phyloP scores from a whole-genome alignment of 352 stramenopile genomes.

The Elongisporangium anandrum region DNA sequence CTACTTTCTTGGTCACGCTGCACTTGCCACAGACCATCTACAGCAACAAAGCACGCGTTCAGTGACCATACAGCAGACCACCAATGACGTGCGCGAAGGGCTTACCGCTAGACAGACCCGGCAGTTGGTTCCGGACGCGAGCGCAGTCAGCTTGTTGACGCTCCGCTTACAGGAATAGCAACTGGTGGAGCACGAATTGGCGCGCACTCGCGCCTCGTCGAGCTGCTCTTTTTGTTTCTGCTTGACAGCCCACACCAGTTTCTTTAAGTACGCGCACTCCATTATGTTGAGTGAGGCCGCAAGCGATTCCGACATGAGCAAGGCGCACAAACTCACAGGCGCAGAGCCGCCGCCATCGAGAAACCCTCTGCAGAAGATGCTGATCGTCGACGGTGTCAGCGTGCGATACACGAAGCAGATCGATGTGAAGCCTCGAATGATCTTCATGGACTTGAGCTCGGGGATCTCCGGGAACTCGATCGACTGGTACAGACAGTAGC shows the following conservation, averaged over 20 bases:
- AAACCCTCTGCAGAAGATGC: constrained; percentile 47
- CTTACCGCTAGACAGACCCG: constrained; percentile 19
- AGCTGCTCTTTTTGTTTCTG: constrained; percentile 16
- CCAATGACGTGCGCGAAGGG: constrained; percentile 10
- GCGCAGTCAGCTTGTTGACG: constrained; percentile 8
- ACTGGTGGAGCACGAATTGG: constrained; percentile 8
- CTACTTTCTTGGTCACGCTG: constrained; percentile 52
- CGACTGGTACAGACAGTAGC: constrained; percentile 56
- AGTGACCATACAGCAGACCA: constrained; percentile 36
- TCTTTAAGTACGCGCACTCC: constrained; percentile 57
- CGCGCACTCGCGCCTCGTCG: constrained; percentile 9
- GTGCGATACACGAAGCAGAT: constrained; percentile 49
- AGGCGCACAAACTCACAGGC: constrained; percentile 22
- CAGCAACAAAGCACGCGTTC: constrained; percentile 28
- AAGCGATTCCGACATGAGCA: constrained; percentile 41
- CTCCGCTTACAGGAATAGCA: constrained; percentile 8
- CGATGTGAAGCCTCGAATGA: constrained; percentile 40
- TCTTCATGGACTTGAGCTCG: constrained; percentile 32
- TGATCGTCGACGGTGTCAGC: constrained; percentile 15
- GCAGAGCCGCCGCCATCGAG: constrained; percentile 39
- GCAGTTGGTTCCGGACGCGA: constrained; percentile 17
- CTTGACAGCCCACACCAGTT: constrained; percentile 53
- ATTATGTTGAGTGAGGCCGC: constrained; percentile 28
- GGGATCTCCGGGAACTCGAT: constrained; percentile 27
- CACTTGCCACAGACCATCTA: constrained; percentile 48